These are phyloP conservation scores for Trichosanthes cucumerina DNA, from an alignment of 306 rosid genomes.

Conservation along the genomic window DNA sequence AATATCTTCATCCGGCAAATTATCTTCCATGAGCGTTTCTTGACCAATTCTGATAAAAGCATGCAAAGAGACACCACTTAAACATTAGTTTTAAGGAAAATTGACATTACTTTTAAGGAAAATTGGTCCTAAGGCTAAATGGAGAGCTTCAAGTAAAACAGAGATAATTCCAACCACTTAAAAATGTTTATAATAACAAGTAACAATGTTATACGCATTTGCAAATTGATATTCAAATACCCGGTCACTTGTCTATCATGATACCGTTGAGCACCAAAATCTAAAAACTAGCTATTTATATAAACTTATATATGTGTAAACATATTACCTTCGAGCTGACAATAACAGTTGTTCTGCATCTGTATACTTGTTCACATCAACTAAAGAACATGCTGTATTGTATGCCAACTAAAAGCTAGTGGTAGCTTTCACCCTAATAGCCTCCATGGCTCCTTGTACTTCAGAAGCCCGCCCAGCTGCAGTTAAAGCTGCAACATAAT, in stretches of 20 bases:
- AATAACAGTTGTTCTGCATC: slow-evolving; percentile 89
- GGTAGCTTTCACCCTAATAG: slow-evolving; percentile 64
- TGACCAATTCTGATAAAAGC: slow-evolving; percentile 66
- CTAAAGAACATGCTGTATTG: slow-evolving; percentile 81
- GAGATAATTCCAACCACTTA: neutral
- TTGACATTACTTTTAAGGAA: neutral
- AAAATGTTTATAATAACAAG: neutral
- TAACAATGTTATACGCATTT: neutral
- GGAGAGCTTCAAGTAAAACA: neutral
- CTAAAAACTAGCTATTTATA: neutral
- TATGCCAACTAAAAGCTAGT: slow-evolving; percentile 91
- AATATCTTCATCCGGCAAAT: slow-evolving; percentile 67
- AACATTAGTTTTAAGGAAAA: neutral
- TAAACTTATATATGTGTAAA: slow-evolving; percentile 6
- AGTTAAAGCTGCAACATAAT: slow-evolving; percentile 70
- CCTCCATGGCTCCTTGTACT: slow-evolving; percentile 66
- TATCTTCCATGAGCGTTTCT: slow-evolving; percentile 56
- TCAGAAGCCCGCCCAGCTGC: slow-evolving; percentile 79
- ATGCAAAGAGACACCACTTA: slow-evolving; percentile 7
- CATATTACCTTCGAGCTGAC: slow-evolving; percentile 66
- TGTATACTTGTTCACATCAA: slow-evolving; percentile 53
- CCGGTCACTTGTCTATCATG: neutral
- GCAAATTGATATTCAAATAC: neutral
- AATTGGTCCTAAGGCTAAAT: neutral
- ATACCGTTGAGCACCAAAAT: neutral